Evolutionary conservation across 1,284 basidiomycete species (phyloP).

Genomic region (Agroathelia rolfsii): DNA sequence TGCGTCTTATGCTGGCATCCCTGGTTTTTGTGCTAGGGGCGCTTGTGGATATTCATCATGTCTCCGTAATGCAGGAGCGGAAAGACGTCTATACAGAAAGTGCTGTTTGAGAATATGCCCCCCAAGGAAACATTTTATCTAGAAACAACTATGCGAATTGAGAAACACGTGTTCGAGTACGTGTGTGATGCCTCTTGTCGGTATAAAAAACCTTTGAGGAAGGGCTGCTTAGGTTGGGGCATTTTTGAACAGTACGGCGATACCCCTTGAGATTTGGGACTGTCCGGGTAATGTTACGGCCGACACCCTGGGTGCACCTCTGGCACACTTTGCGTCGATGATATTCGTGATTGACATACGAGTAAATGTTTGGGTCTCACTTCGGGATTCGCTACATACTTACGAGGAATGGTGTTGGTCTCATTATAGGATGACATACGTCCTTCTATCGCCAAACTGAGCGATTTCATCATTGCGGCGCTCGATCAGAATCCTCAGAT

Average conservation of each 20-base stretch:
- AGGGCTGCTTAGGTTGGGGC: background rate
- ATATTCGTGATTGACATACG: constrained; percentile 98
- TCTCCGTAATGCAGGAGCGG: constrained; percentile 56
- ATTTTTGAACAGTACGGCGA: constrained; percentile 66
- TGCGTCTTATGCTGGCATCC: constrained; percentile 4
- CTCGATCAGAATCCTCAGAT: constrained; percentile 72
- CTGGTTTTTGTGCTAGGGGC: constrained; percentile 3
- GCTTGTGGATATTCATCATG: constrained; percentile 8
- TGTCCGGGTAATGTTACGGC: constrained; percentile 80
- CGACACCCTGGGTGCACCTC: constrained; percentile 61
- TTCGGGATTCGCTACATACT: constrained; percentile 3
- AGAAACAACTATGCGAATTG: constrained; percentile 75
- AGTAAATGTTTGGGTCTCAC: constrained; percentile 31
- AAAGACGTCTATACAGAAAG: constrained; percentile 88
- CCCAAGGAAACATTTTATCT: constrained; percentile 89
- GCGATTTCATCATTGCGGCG: constrained; percentile 66
- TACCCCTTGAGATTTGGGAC: constrained; percentile 93
- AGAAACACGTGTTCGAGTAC: constrained; percentile 75
- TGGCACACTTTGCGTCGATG: constrained; percentile 70
- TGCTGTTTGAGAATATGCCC: constrained; percentile 79
- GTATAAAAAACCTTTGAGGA: constrained; percentile 2
- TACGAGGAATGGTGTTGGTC: constrained; percentile 4
- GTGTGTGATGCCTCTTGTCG: constrained; percentile 22
- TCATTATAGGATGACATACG: constrained; percentile 51
- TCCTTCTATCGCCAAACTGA: constrained; percentile 70